Evolutionary conservation across 225 moss, liverwort and hornwort genomes (phyloP).

Genomic region (Marchantia paleacea): DNA sequence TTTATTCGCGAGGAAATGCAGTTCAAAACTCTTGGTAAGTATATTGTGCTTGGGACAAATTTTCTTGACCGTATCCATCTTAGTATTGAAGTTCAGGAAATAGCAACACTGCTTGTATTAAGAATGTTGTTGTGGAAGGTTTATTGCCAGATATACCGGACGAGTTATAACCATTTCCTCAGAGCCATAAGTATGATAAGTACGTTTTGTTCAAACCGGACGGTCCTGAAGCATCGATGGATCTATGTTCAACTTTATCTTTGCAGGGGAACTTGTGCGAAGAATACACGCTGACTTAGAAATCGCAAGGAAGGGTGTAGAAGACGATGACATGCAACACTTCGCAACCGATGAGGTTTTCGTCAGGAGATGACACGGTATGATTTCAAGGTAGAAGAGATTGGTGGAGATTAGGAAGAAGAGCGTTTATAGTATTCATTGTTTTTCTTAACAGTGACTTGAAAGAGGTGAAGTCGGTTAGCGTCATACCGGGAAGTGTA

Average conservation of each 20-base stretch:
- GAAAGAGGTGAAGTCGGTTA: background rate
- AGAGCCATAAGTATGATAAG: background rate
- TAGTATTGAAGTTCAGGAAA: background rate
- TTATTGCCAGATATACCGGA: background rate
- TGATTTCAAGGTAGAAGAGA: background rate
- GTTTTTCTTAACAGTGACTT: background rate
- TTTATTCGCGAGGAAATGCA: constrained; percentile 69
- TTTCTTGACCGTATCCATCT: background rate
- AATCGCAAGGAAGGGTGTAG: constrained; percentile 23
- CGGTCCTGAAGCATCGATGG: background rate
- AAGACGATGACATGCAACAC: constrained; percentile 25
- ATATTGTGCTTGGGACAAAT: too few relatives aligned
- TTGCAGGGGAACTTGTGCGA: constrained; percentile 33
- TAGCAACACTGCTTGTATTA: background rate
- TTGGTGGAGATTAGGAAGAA: background rate
- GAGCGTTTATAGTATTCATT: background rate
- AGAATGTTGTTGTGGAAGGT: background rate
- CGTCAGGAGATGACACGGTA: background rate
- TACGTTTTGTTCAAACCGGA: background rate
- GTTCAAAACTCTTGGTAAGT: constrained; percentile 61
- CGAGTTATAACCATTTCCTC: background rate
- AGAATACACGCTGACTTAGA: constrained; percentile 34
- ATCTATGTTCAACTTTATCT: background rate
- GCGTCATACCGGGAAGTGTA: background rate
- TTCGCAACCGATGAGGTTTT: constrained; percentile 28